A percentile compares a stretch with the other conserved stretches of the same genome.
Conservation (phyloP, 2,329 filamentous ascomycete species). For the Magnaporthiopsis incrustans region DNA sequence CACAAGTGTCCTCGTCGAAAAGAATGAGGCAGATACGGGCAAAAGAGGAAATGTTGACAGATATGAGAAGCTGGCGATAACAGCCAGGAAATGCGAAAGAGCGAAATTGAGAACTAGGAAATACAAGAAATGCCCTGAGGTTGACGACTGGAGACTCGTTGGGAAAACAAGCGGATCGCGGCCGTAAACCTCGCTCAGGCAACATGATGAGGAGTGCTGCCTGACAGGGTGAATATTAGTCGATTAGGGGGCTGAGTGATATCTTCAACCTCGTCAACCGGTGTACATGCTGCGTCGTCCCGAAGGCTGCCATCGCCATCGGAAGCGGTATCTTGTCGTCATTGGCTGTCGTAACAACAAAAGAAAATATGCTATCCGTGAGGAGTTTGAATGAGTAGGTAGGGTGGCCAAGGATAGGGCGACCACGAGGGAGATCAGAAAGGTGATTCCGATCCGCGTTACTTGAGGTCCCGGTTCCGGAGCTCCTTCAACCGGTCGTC, state of each 20-base stretch:
- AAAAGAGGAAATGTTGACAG: not conserved
- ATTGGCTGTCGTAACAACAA: not conserved
- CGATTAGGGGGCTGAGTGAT: not conserved
- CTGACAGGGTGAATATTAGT: not conserved
- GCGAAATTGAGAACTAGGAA: not conserved
- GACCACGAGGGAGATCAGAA: conserved; percentile 22
- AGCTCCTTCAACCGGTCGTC: conserved; percentile 50
- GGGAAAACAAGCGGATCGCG: not conserved
- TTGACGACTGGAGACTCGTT: not conserved
- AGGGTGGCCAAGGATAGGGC: not conserved
- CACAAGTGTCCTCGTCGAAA: not conserved
- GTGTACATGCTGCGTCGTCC: not conserved
- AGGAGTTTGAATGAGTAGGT: not conserved
- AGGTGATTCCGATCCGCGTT: conserved; percentile 42
- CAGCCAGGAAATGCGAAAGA: not conserved
- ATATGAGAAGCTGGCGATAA: not conserved
- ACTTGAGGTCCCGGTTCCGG: conserved; percentile 33
- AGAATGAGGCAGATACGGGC: not conserved
- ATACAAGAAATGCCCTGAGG: not conserved
- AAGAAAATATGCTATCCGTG: not conserved
- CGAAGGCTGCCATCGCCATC: not conserved
- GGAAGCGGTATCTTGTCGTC: not conserved
- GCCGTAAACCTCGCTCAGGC: not conserved
- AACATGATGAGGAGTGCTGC: not conserved
- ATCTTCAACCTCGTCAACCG: not conserved